phyloP scores from a whole-genome alignment of 352 stramenopile species.

The Thalassiosira ordinaria region DNA sequence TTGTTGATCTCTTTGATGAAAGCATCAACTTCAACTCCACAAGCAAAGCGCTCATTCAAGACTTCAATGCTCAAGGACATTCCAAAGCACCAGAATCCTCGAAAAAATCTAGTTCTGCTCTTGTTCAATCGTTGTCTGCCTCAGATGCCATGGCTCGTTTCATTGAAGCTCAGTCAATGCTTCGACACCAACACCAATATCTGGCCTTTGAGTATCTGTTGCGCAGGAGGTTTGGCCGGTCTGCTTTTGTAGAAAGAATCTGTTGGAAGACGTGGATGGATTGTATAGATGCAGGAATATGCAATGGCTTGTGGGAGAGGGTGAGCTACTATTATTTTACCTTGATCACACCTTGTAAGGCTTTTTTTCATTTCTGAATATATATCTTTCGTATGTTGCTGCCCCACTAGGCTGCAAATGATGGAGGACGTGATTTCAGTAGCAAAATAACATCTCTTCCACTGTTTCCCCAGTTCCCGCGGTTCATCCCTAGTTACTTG shows the following conservation, averaged over 20 bases:
- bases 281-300: constrained; percentile 46
- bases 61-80: constrained; percentile 38
- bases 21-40: constrained; percentile 51
- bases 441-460: constrained; percentile 79
- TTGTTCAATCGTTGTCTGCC: constrained; percentile 40
- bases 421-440: constrained; percentile 79
- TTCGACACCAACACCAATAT: constrained; percentile 73
- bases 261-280: constrained; percentile 80
- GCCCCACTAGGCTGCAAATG: constrained; percentile 36
- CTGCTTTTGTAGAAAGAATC: constrained; percentile 74
- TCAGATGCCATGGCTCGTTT: constrained; percentile 84
- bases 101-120: constrained; percentile 8
- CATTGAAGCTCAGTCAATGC: constrained; percentile 75
- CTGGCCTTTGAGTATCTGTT: constrained; percentile 75
- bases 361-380: neutral
- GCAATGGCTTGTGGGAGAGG: constrained; percentile 58
- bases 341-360: too few relatives aligned
- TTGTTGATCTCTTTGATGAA: constrained; percentile 83
- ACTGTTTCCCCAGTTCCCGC: constrained; percentile 79
- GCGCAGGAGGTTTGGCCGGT: constrained; percentile 65
- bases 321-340: constrained; percentile 24
- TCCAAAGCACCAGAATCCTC: constrained; percentile 8
- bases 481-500: constrained; percentile 84
- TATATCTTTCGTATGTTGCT: neutral
- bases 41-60: constrained; percentile 28